A percentile compares a stretch with the other conserved stretches of the same genome.
Evolutionary conservation across 2,329 filamentous ascomycete genomes (phyloP).

Genomic region (Colletotrichum sp.): DNA sequence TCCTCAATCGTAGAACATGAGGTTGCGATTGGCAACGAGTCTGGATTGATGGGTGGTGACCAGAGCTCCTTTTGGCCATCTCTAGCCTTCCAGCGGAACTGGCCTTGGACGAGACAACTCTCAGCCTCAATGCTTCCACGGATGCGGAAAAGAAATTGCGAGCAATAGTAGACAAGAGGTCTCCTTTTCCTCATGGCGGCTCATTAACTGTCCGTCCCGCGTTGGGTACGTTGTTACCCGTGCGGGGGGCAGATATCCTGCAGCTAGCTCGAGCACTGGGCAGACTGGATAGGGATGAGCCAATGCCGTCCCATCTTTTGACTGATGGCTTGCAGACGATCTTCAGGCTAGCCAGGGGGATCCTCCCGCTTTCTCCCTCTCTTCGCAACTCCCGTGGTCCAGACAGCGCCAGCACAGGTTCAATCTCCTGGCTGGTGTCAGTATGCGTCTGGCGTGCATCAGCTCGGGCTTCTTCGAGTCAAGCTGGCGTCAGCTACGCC

Average conservation of each 20-base stretch:
- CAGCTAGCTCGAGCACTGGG: not conserved
- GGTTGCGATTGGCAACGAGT: not conserved
- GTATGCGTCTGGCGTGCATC: not conserved
- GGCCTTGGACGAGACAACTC: not conserved
- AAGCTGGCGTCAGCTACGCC: not conserved
- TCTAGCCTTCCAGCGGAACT: not conserved
- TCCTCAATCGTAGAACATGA: not conserved
- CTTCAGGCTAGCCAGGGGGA: not conserved
- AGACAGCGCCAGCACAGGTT: not conserved
- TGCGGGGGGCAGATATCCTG: not conserved
- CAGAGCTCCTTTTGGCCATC: not conserved
- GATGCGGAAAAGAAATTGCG: not conserved
- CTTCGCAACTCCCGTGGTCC: not conserved
- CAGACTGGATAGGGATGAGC: not conserved
- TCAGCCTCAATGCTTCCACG: not conserved
- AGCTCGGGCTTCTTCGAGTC: not conserved
- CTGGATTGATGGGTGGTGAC: not conserved
- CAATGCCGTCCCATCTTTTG: not conserved
- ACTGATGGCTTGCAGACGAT: not conserved
- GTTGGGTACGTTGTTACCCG: not conserved
- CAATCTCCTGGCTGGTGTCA: not conserved
- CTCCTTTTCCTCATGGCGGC: not conserved
- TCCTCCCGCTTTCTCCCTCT: not conserved
- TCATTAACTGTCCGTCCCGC: not conserved
- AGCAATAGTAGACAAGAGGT: not conserved